Percentiles rank a stretch among this genome's conserved stretches.
phyloP scores from a whole-genome alignment of 176 grass and related monocot genomes.

The Chrysopogon serrulatus region DNA sequence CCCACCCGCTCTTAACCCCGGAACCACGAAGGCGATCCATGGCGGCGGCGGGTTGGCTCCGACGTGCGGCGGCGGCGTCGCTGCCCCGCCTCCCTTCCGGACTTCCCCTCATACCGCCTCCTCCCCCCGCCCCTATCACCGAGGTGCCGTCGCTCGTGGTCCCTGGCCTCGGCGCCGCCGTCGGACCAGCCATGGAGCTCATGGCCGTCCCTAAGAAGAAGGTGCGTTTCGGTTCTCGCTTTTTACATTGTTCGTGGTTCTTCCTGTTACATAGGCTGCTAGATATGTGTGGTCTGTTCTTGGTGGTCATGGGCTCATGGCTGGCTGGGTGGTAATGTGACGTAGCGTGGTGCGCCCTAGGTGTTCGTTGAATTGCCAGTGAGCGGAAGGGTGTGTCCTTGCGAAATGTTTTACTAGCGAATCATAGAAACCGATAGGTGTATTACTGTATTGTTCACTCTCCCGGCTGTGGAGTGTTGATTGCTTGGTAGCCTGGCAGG shows the following conservation, averaged over 20 bases:
- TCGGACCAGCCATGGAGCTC: conserved; percentile 51
- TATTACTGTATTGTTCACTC: not conserved
- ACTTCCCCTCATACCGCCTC: not conserved
- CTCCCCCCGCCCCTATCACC: not conserved
- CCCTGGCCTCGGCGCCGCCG: conserved; percentile 22
- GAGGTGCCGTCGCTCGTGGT: conserved; percentile 29
- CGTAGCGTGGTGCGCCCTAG: not conserved
- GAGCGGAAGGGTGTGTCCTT: not conserved
- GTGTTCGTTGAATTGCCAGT: conserved; percentile 29
- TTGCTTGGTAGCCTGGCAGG: not conserved
- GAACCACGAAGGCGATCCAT: conserved; percentile 20
- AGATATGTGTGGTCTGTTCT: not conserved
- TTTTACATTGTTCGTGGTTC: not conserved
- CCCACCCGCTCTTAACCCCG: not conserved
- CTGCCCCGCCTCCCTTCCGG: conserved; percentile 33
- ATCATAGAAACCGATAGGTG: not conserved
- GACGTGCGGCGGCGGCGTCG: conserved; percentile 36
- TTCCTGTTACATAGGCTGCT: not conserved
- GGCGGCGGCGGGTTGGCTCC: conserved; percentile 45
- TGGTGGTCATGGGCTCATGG: not conserved
- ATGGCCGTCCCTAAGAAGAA: conserved; percentile 93
- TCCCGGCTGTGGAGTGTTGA: not conserved
- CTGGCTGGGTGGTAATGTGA: not conserved
- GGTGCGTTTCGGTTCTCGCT: conserved; percentile 20
- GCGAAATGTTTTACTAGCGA: not conserved